Conservation (phyloP, 2,329 filamentous ascomycete genomes). For the Fusarium sp. region DNA sequence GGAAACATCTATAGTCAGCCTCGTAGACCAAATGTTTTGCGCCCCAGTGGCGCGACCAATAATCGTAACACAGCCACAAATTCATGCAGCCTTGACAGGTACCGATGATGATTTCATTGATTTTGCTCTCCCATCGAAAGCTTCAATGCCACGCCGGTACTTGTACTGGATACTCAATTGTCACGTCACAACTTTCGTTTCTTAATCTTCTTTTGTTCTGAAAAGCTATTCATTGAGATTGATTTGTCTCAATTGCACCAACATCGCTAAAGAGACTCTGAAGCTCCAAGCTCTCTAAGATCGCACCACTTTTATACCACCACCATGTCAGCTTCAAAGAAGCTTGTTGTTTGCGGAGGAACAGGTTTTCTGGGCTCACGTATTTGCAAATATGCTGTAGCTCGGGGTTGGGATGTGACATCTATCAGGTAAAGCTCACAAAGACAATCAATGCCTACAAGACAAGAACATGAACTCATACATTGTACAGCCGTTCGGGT, state of each 20-base stretch:
- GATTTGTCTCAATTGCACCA: not conserved
- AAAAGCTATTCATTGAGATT: not conserved
- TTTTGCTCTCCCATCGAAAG: conserved; percentile 28
- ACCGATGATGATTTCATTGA: conserved; percentile 47
- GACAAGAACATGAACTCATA: conserved; percentile 32
- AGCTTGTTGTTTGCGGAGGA: conserved; percentile 90
- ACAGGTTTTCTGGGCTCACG: conserved; percentile 90
- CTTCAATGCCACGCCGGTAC: conserved; percentile 3
- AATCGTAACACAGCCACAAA: conserved; percentile 23
- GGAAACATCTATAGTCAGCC: conserved; percentile 17
- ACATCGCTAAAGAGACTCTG: conserved; percentile 1
- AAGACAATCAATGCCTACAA: conserved; percentile 1
- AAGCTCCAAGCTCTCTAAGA: conserved; percentile 21
- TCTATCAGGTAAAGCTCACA: conserved; percentile 79
- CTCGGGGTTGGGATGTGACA: conserved; percentile 89
- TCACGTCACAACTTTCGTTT: not conserved
- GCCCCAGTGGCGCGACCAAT: conserved; percentile 34
- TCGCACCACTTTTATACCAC: conserved; percentile 39
- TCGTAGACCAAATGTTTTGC: conserved; percentile 3
- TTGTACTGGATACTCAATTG: conserved; percentile 26
- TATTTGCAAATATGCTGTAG: conserved; percentile 90
- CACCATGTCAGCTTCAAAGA: conserved; percentile 73
- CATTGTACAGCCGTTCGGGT: conserved; percentile 79
- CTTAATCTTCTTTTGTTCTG: not conserved
- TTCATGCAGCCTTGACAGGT: conserved; percentile 35